phyloP scores from a whole-genome alignment of 164 flowering plant species.

The Euptelea pleiosperma region DNA sequence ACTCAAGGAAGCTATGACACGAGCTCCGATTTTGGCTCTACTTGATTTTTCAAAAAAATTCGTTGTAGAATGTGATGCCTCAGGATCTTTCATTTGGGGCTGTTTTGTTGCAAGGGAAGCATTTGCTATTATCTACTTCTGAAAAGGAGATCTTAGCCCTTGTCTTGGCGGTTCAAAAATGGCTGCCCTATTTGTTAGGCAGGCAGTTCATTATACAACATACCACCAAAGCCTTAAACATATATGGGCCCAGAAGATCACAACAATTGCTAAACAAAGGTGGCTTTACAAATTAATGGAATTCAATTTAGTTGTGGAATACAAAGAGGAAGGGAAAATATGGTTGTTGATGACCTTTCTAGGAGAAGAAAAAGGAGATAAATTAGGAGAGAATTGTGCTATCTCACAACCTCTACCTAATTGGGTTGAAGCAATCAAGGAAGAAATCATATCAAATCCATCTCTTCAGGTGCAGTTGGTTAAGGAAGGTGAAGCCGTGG shows the following conservation, averaged over 20 bases:
- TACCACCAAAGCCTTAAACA: neutral
- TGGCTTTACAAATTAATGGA: neutral
- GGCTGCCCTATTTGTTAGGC: slow-evolving; percentile 3
- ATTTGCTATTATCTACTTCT: neutral
- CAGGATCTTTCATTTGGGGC: neutral
- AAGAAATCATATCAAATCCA: neutral
- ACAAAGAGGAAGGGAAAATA: slow-evolving; percentile 5
- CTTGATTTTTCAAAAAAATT: neutral
- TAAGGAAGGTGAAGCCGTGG: too few relatives aligned
- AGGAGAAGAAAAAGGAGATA: slow-evolving; percentile 3
- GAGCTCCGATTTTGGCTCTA: slow-evolving; percentile 1
- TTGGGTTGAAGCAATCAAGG: too few relatives aligned
- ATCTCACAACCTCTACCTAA: slow-evolving; percentile 1
- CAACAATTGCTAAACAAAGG: slow-evolving; percentile 1
- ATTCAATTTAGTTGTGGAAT: neutral
- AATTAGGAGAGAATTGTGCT: neutral
- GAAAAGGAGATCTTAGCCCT: slow-evolving; percentile 1
- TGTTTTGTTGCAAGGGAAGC: neutral
- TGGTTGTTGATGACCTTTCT: neutral
- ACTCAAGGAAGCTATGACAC: slow-evolving; percentile 1
- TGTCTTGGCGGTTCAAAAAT: neutral
- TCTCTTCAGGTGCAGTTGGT: neutral
- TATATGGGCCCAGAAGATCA: neutral
- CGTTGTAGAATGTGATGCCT: neutral
- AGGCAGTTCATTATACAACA: neutral